Percentiles rank a stretch among this genome's conserved stretches.
Conservation (phyloP, 352 stramenopile species). For the Globisporangium ultimum region DNA sequence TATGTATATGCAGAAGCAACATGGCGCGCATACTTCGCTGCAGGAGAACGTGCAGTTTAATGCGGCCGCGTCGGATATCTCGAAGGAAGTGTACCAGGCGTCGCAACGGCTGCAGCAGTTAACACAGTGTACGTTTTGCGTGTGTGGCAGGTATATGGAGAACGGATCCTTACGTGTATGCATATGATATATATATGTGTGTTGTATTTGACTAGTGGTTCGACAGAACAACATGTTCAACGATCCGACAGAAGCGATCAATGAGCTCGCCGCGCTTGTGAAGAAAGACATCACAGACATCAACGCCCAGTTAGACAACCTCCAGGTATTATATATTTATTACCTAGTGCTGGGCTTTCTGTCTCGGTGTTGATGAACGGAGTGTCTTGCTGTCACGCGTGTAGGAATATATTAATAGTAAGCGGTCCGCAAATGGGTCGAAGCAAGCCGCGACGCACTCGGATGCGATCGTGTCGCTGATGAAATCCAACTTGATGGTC, state of each 20-base stretch:
- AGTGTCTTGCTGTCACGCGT: too few species aligned
- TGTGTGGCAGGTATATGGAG: background rate
- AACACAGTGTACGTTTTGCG: conserved; percentile 52
- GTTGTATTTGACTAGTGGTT: conserved; percentile 44
- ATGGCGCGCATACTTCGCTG: conserved; percentile 29
- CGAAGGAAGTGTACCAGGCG: conserved; percentile 78
- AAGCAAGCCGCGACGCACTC: conserved; percentile 75
- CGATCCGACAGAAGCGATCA: conserved; percentile 80
- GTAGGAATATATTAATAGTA: conserved; percentile 73
- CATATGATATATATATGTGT: background rate
- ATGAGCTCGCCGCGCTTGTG: conserved; percentile 72
- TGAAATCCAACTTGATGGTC: conserved; percentile 81
- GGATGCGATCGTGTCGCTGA: conserved; percentile 78
- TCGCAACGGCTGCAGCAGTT: conserved; percentile 81
- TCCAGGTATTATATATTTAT: conserved; percentile 34
- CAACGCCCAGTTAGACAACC: conserved; percentile 81
- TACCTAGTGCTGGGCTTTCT: background rate
- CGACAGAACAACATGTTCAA: conserved; percentile 90
- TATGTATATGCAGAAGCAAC: conserved; percentile 29
- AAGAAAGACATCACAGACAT: conserved; percentile 89
- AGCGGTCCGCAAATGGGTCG: conserved; percentile 51
- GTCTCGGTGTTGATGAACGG: too few species aligned
- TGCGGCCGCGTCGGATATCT: conserved; percentile 73
- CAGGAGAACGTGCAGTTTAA: conserved; percentile 83
- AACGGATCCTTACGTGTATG: too few species aligned